Evolutionary conservation across 2,329 filamentous ascomycete genomes (phyloP).

Genomic region (Talaromyces funiculosus): DNA sequence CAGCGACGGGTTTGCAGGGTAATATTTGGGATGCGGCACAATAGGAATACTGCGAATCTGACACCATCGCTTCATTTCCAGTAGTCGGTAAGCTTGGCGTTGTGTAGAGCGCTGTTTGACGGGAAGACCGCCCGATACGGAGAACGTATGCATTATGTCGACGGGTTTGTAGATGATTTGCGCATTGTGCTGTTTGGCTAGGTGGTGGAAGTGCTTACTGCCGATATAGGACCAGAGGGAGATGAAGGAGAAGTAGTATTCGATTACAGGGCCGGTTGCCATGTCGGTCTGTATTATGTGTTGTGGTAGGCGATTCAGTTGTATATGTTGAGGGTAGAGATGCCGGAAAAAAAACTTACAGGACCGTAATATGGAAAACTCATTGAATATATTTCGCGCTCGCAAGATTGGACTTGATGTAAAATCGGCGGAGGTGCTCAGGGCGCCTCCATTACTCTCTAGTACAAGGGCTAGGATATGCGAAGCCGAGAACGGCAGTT

Average conservation of each 20-base stretch:
- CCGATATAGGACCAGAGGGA: conserved; percentile 29
- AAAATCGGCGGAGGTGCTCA: too few species aligned
- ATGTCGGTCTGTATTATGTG: neutral
- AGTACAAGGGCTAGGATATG: too few species aligned
- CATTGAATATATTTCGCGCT: neutral
- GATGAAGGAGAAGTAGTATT: conserved; percentile 27
- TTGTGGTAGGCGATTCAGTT: neutral
- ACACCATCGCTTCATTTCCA: conserved; percentile 20
- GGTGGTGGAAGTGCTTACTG: conserved; percentile 21
- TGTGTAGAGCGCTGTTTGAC: conserved; percentile 28
- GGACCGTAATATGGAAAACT: too few species aligned
- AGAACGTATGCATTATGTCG: conserved; percentile 27
- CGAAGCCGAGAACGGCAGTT: neutral
- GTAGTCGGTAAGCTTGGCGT: conserved; percentile 26
- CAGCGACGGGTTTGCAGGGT: conserved; percentile 22
- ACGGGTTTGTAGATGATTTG: conserved; percentile 22
- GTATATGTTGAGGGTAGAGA: neutral
- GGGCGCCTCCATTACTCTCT: too few species aligned
- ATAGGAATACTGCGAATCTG: conserved; percentile 23
- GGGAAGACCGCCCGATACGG: conserved; percentile 28
- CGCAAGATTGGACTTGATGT: too few species aligned
- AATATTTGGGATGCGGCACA: conserved; percentile 20
- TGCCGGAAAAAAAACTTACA: too few species aligned
- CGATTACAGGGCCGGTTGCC: conserved; percentile 41
- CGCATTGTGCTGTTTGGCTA: conserved; percentile 21